Evolutionary conservation across 2,329 filamentous ascomycete species (phyloP), one percentile per base, ranked within the genome.

Genomic region (Beauveria medogensis): DNA sequence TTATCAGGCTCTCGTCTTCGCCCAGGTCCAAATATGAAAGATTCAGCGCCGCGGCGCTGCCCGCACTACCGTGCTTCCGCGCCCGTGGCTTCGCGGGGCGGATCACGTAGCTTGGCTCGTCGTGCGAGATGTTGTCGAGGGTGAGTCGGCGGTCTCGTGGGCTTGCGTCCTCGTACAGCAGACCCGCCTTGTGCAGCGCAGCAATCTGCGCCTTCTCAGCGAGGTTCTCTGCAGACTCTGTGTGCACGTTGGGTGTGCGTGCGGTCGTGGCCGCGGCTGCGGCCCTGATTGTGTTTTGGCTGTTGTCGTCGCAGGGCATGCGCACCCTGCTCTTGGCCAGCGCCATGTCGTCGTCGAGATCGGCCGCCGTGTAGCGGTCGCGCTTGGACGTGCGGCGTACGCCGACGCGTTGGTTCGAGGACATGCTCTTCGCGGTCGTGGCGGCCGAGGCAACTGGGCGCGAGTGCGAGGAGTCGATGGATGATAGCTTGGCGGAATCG

Each of bases 301-400:
- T 30, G 24, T 59, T 14, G 24, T 44, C 47, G 22, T 51, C 55
- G 46, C 55, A 51, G 16, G 55, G 55, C 55, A 59, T 59, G 34
- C 18, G 47, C 47, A 52, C 22, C 44, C 2, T 30, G 50, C 57
- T 59, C 57, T 40, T 46, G 26, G 57, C 57, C 7, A 53, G 57
- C 26, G 48, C 22, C 40, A 59, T 6, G 20, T 59, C 57, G 48
- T 59, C 57, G 50, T 59, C 57, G 3, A 47, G 48, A 7, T 59
- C 57, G 5, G 37, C 26, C 14, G 50, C 47, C 20, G 57, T 48
- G 57, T 53, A 54, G 22, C 37, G 56, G 24, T 52, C 56, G 24
- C 47, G 46, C 56, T 59, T 59, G 18, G 22, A 44, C 7, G 18
- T 28, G 46, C 37, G 46, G 18, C 55, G 41, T n/a, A 8, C 54